phyloP scores from a whole-genome alignment of 148 eudicot genomes.

The Drosera capensis region DNA sequence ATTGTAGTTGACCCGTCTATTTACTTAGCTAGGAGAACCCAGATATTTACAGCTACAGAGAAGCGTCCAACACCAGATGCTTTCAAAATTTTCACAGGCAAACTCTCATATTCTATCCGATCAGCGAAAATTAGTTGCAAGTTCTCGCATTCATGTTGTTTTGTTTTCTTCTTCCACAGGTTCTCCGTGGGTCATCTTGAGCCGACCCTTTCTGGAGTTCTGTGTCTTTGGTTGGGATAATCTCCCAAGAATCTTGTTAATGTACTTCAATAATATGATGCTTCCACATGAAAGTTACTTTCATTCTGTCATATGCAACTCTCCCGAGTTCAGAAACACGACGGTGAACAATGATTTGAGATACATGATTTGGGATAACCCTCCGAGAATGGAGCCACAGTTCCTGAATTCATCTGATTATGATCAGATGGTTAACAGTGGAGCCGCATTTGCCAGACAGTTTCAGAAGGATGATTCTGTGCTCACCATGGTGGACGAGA shows the following conservation, averaged over 20 bases:
- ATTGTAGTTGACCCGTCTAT: conserved; percentile 87
- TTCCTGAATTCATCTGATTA: conserved; percentile 44
- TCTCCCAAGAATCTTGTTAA: conserved; percentile 77
- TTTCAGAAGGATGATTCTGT: conserved; percentile 52
- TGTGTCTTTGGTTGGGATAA: conserved; percentile 86
- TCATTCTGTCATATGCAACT: conserved; percentile 73
- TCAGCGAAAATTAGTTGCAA: no score
- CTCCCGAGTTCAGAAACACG: conserved; percentile 70
- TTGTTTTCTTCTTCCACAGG: conserved; percentile 28
- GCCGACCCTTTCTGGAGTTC: conserved; percentile 64
- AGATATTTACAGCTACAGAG: conserved; percentile 68
- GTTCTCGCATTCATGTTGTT: no score
- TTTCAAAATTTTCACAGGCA: conserved; percentile 85
- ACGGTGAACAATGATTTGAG: conserved; percentile 73
- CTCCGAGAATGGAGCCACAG: conserved; percentile 88
- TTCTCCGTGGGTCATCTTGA: conserved; percentile 79
- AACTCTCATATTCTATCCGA: no score
- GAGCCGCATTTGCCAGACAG: conserved; percentile 83
- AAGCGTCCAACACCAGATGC: conserved; percentile 73
- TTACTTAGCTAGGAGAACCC: conserved; percentile 69
- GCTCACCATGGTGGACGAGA: conserved; percentile 55
- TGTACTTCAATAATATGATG: conserved; percentile 65
- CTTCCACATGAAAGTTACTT: conserved; percentile 84
- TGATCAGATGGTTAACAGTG: conserved; percentile 64
- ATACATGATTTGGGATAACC: conserved; percentile 89